Evolutionary conservation across 2,329 filamentous ascomycete genomes (phyloP), one percentile per base, ranked within the genome.

Genomic region (Colletotrichum aenigma): DNA sequence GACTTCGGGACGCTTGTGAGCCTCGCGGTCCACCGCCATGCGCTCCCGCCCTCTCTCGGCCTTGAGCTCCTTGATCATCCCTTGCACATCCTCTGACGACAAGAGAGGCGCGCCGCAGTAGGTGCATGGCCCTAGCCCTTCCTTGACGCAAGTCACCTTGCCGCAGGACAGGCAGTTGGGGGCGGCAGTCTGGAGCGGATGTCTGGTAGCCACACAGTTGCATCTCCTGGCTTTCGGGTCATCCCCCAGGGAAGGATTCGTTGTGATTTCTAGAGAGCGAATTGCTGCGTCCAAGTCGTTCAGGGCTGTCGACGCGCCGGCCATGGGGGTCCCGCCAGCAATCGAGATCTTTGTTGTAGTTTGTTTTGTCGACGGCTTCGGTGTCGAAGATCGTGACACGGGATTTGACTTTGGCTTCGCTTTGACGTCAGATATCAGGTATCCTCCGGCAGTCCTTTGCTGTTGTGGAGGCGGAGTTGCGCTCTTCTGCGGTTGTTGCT

Each of bases 161-260:
- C 97, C 97, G 80, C 97, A 99, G 60, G 91, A 93, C 18, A 97
- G 87, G 82, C 97, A 99, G 83, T 98, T 99, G 1, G 97, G 97
- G 0, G 96, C 96, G 1, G 96, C 96, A n/a, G 92, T 92, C 60
- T 98, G 93, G 4, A 98, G 90, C 1, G 96, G 95, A 83, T 99
- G 97, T 3, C 95, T 91, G 0, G 94, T 93, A 1, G 95, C 97
- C 81, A 97, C 95, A 83, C 97, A 99, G 80, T 94, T 94, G 84
- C 97, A 99, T 71, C 92, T 92, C 8, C 94, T 91, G 66, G 92
- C 89, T 12, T 87, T 86, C 30, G 92, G 87, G 76, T 90, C 88
- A 9, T 86, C 87, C 52, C 88, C 85, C 28, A 96, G 85, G 0
- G 92, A 91, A 0, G 96, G 95, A 81, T 98, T 98, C 3, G 96